phyloP scores from a whole-genome alignment of 2,329 filamentous ascomycete species.

The Chaetomiaceae sp. region DNA sequence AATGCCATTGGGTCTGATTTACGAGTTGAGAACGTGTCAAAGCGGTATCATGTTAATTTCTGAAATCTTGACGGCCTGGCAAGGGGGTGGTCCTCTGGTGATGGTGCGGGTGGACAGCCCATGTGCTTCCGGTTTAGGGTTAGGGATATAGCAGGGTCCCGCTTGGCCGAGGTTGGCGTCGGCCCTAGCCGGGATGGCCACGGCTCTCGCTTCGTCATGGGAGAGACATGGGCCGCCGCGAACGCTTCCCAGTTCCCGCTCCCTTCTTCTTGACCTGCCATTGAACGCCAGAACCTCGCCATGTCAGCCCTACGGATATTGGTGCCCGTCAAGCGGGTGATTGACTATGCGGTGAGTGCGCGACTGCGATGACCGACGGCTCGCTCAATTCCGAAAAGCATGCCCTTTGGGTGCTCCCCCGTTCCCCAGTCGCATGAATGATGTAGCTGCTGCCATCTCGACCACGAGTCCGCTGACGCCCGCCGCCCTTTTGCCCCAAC shows the following conservation, averaged over 20 bases:
- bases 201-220: too few species aligned
- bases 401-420: not conserved
- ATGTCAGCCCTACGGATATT: slow-evolving; percentile 69
- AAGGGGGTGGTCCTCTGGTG: too few species aligned
- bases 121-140: too few species aligned
- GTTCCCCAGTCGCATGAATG: too few species aligned
- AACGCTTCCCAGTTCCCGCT: slow-evolving; percentile 3
- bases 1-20: not conserved
- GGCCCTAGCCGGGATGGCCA: slow-evolving; percentile 41
- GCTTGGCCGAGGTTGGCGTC: slow-evolving; percentile 39
- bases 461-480: slow-evolving; percentile 1
- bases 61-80: too few species aligned
- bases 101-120: not conserved
- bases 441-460: too few species aligned
- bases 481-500: slow-evolving; percentile 1
- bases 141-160: slow-evolving; percentile 16
- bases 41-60: too few species aligned
- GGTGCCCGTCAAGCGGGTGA: slow-evolving; percentile 77
- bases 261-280: slow-evolving; percentile 14
- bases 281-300: slow-evolving; percentile 27
- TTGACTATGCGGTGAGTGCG: slow-evolving; percentile 72
- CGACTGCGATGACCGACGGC: not conserved
- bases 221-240: slow-evolving; percentile 18
- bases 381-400: not conserved
- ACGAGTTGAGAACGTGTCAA: too few species aligned